A percentile compares a stretch with the other conserved stretches of the same genome.
phyloP scores from a whole-genome alignment of 1,284 basidiomycete genomes.

The Papiliotrema flavescens region DNA sequence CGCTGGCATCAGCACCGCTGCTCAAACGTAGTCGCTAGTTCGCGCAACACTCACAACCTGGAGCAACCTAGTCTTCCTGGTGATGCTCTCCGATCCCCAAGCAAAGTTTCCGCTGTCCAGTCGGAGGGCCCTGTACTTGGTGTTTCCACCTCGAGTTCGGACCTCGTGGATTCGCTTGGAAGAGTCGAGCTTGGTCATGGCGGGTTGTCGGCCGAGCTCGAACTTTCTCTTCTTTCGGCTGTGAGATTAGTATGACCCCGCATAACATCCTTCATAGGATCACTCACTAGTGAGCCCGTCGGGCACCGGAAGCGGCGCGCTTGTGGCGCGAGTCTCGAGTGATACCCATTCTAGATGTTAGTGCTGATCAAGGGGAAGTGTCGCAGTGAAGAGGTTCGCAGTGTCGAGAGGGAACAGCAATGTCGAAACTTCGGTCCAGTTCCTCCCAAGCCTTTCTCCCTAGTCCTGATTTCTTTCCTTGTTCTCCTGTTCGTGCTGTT shows the following conservation, averaged over 20 bases:
- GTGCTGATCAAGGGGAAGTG: not conserved
- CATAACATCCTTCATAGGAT: not conserved
- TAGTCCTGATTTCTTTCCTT: no score
- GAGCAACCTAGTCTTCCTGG: slow-evolving; percentile 90
- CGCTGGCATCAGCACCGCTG: slow-evolving; percentile 56
- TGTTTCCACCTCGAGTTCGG: slow-evolving; percentile 87
- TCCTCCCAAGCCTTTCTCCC: no score
- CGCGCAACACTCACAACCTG: slow-evolving; percentile 68
- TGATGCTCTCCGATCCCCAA: slow-evolving; percentile 88
- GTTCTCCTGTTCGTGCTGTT: no score
- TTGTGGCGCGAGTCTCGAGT: slow-evolving; percentile 92
- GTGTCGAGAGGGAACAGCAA: no score
- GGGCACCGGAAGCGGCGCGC: slow-evolving; percentile 85
- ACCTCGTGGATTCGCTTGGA: slow-evolving; percentile 89
- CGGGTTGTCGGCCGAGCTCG: slow-evolving; percentile 93
- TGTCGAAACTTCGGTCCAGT: no score
- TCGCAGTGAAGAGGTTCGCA: no score
- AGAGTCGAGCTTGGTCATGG: slow-evolving; percentile 85
- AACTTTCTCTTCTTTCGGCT: slow-evolving; percentile 97
- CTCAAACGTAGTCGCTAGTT: not conserved
- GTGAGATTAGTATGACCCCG: slow-evolving; percentile 1
- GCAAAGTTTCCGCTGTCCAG: slow-evolving; percentile 94
- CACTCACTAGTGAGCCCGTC: slow-evolving; percentile 67
- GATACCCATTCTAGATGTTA: slow-evolving; percentile 61
- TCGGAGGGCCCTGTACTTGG: slow-evolving; percentile 89